These are phyloP conservation scores for Prosopis cineraria DNA, from an alignment of 306 rosid species.

Conservation along the genomic window DNA sequence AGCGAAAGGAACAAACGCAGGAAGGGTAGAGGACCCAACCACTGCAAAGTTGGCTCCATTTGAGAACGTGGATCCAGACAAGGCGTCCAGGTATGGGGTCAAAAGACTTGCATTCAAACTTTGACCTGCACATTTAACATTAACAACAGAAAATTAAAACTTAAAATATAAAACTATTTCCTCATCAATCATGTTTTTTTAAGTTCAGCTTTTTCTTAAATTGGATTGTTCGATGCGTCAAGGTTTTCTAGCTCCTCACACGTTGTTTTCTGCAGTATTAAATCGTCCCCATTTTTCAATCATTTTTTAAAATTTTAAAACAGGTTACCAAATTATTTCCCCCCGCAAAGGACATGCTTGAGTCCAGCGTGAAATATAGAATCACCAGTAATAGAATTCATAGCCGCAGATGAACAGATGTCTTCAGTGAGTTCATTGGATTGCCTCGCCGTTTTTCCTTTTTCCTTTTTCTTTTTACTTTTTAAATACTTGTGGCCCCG, in stretches of 20 bases:
- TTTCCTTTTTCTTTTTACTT: too few relatives aligned
- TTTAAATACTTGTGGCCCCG: not conserved
- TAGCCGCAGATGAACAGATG: too few relatives aligned
- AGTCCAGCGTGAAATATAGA: too few relatives aligned
- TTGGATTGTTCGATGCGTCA: not conserved
- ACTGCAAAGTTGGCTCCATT: slow-evolving; percentile 96
- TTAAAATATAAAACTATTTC: not conserved
- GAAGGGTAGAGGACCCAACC: slow-evolving; percentile 86
- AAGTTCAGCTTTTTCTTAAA: not conserved
- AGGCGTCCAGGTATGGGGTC: slow-evolving; percentile 76
- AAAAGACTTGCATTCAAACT: slow-evolving; percentile 64
- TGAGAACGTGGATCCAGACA: slow-evolving; percentile 63
- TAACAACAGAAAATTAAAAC: too few relatives aligned
- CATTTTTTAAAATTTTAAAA: too few relatives aligned
- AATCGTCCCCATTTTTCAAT: not conserved
- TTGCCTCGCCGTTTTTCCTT: not conserved
- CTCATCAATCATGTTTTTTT: not conserved
- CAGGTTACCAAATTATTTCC: too few relatives aligned
- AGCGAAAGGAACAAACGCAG: slow-evolving; percentile 79
- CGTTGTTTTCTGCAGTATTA: not conserved
- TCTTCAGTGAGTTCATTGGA: not conserved
- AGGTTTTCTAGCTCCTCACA: not conserved
- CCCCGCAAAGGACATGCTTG: too few relatives aligned
- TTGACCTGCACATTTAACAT: slow-evolving; percentile 68
- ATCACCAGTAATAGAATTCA: too few relatives aligned